A percentile compares a stretch with the other conserved stretches of the same genome.
phyloP scores from a whole-genome alignment of 2,329 filamentous ascomycete species.

The Aspergillus caelatus region DNA sequence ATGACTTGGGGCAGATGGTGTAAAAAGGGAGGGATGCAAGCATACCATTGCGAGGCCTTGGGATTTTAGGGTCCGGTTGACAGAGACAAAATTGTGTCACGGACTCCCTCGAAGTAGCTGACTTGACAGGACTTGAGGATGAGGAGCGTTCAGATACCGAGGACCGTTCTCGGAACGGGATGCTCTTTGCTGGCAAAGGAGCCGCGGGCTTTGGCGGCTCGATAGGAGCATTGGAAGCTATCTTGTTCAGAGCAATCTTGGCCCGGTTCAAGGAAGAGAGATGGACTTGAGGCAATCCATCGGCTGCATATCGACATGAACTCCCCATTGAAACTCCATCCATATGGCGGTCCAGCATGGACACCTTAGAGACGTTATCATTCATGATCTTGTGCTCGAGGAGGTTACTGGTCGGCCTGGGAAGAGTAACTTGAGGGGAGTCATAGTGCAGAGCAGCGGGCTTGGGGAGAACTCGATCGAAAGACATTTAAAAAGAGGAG shows the following conservation, averaged over 20 bases:
- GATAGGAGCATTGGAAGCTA: slow-evolving; percentile 17
- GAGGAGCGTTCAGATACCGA: slow-evolving; percentile 28
- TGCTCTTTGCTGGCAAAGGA: slow-evolving; percentile 24
- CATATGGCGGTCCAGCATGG: slow-evolving; percentile 22
- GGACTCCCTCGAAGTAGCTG: slow-evolving; percentile 42
- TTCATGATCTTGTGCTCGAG: slow-evolving; percentile 49
- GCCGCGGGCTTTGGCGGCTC: slow-evolving; percentile 20
- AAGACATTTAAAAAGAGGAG: slow-evolving; percentile 45
- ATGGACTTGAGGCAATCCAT: slow-evolving; percentile 29
- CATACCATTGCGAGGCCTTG: slow-evolving; percentile 71
- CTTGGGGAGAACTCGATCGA: slow-evolving; percentile 51
- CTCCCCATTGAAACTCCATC: slow-evolving; percentile 15
- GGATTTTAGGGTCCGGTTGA: slow-evolving; percentile 71
- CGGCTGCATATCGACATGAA: slow-evolving; percentile 24
- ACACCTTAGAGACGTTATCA: slow-evolving; percentile 29
- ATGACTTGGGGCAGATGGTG: background rate
- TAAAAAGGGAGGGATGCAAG: slow-evolving; percentile 20
- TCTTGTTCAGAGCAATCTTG: slow-evolving; percentile 27
- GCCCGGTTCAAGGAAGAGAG: slow-evolving; percentile 30
- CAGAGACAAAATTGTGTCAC: slow-evolving; percentile 66
- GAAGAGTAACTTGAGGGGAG: slow-evolving; percentile 32
- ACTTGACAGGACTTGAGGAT: slow-evolving; percentile 40
- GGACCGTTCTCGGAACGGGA: slow-evolving; percentile 30
- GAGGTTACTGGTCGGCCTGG: slow-evolving; percentile 39
- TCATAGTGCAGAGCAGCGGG: slow-evolving; percentile 48